Percentiles rank a stretch among this genome's conserved stretches.
Evolutionary conservation across 2,329 filamentous ascomycete species (phyloP).

Genomic region (Aspergillus sp.): DNA sequence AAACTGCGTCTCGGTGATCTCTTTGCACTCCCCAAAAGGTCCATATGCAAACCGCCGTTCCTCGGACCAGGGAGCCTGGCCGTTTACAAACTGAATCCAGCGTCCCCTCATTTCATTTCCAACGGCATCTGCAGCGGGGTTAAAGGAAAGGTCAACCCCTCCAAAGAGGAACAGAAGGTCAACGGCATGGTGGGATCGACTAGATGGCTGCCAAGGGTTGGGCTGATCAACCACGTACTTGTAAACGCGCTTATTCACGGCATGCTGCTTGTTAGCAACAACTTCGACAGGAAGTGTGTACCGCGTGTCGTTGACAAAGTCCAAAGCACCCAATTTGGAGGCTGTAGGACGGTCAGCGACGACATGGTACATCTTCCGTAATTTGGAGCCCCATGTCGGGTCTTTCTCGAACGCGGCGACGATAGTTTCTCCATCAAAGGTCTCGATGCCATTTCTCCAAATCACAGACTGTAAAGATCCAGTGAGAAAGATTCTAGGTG

Average conservation of each 20-base stretch:
- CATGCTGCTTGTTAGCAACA: constrained; percentile 20
- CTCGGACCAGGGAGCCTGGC: constrained; percentile 31
- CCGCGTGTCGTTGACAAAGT: constrained; percentile 27
- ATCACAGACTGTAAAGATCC: constrained; percentile 34
- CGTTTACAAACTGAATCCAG: constrained; percentile 38
- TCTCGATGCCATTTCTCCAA: constrained; percentile 42
- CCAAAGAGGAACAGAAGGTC: constrained; percentile 45
- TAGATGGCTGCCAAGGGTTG: constrained; percentile 46
- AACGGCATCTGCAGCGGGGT: constrained; percentile 27
- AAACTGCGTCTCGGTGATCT: constrained; percentile 28
- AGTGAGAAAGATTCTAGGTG: background rate
- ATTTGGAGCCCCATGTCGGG: constrained; percentile 21
- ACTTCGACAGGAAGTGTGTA: constrained; percentile 27
- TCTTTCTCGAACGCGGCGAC: constrained; percentile 28
- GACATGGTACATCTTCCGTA: constrained; percentile 41
- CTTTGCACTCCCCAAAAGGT: constrained; percentile 31
- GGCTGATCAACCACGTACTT: constrained; percentile 41
- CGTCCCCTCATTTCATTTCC: constrained; percentile 34
- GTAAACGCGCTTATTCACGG: constrained; percentile 26
- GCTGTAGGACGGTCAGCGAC: constrained; percentile 34
- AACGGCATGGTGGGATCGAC: constrained; percentile 44
- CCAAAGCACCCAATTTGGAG: constrained; percentile 36
- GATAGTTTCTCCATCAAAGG: constrained; percentile 28
- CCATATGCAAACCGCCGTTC: constrained; percentile 34
- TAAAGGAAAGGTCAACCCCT: constrained; percentile 33